Evolutionary conservation across 352 stramenopile species (phyloP), one percentile per base, ranked within the genome.

Genomic region (Phytopythium aichiense): DNA sequence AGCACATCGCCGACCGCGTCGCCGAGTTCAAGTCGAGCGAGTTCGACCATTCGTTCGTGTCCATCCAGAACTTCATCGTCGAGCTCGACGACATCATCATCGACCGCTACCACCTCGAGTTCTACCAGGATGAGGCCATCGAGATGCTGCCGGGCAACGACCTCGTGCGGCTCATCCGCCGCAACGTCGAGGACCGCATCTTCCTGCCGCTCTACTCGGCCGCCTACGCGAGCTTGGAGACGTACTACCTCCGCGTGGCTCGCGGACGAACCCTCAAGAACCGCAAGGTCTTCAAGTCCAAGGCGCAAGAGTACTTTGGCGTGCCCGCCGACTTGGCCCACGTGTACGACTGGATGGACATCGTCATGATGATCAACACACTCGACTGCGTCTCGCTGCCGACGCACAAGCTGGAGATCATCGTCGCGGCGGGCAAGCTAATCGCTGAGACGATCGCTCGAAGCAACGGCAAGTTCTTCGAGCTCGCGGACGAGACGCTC

Each of bases 401-500:
- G 31, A 89, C 85, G 16, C 85, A 94, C 73, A 95, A 95, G 67
- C 74, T 94, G 40, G 82, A 92, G 33, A 61, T 92, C 18, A 80
- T 95, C 50, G 63, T 92, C 22, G 72, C 65, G 20, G 80, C 80
- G 16, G 81, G 74, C 1, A 80, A 76, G 42, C 61, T 62, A 11
- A 87, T 93, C 50, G 69, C 64, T 2, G 60, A 84, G 13, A 73
- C 63, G 8, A 84, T 95, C 48, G 69, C 72, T 4, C 60, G 74
- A n/a, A 74, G 71, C 33, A 82, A 90, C 25, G 86, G 79, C 11
- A 65, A 76, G 18, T 53, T 84, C 7, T 82, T 85, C 22, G 79
- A 91, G 55, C 65, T 92, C 8, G 70, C 77, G 15, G 72, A 92
- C 37, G 67, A 89, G 30, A 68, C 76, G 7, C 52, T 94, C n/a